Percentiles rank a stretch among this genome's conserved stretches.
phyloP scores from a whole-genome alignment of 2,329 filamentous ascomycete species.

The Onygenales sp. region DNA sequence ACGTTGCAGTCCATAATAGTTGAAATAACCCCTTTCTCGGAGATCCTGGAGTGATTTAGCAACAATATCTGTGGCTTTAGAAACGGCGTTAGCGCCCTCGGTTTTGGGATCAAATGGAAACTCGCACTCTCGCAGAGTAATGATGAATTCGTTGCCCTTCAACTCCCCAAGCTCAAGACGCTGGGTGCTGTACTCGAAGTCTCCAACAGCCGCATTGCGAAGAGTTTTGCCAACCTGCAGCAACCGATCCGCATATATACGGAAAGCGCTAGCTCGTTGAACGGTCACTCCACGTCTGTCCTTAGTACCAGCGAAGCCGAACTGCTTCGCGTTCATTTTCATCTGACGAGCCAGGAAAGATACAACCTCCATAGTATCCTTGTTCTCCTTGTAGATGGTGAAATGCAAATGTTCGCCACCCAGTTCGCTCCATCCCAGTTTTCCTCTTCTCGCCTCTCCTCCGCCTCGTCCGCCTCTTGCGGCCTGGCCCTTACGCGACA shows the following conservation, averaged over 20 bases:
- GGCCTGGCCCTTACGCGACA: conserved; percentile 8
- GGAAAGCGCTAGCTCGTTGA: conserved; percentile 64
- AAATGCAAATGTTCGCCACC: conserved; percentile 82
- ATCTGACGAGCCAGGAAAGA: conserved; percentile 66
- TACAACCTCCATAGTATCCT: conserved; percentile 88
- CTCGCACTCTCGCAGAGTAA: conserved; percentile 78
- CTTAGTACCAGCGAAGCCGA: conserved; percentile 82
- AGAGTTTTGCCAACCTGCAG: conserved; percentile 52
- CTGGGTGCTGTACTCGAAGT: conserved; percentile 66
- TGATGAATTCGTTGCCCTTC: conserved; percentile 81
- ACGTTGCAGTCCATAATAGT: conserved; percentile 95
- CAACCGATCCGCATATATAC: conserved; percentile 54
- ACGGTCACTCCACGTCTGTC: conserved; percentile 79
- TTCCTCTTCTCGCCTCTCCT: conserved; percentile 27
- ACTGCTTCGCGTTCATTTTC: conserved; percentile 57
- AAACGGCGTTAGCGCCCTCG: conserved; percentile 32
- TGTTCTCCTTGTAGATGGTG: conserved; percentile 91
- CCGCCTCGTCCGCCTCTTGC: conserved; percentile 17
- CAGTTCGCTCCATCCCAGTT: conserved; percentile 53
- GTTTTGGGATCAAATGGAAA: conserved; percentile 41
- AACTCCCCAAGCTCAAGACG: conserved; percentile 76
- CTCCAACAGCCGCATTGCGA: conserved; percentile 58
- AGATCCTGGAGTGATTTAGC: conserved; percentile 57
- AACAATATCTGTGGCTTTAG: conserved; percentile 37
- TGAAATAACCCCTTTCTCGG: conserved; percentile 72